Evolutionary conservation across 768 basidiomycete species (phyloP).

Genomic region (Chalciporus pseudorubinellus): DNA sequence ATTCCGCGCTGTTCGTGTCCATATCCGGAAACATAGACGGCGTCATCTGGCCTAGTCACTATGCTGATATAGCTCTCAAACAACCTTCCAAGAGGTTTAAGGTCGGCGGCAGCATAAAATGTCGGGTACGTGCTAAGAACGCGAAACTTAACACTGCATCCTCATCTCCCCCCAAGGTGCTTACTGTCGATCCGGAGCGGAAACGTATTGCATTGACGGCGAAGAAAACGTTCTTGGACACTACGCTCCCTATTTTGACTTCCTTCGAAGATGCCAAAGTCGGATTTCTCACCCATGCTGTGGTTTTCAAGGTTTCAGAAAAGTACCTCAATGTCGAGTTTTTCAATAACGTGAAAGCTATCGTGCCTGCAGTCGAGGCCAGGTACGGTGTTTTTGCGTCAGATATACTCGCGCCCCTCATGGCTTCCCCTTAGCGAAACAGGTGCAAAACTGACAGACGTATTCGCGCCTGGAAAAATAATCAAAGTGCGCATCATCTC

Average conservation of each 20-base stretch:
- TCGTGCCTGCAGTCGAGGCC: constrained; percentile 77
- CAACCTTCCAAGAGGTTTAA: constrained; percentile 93
- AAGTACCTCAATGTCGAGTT: constrained; percentile 85
- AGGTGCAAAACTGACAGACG: constrained; percentile 50
- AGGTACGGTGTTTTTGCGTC: constrained; percentile 50
- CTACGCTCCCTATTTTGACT: constrained; percentile 67
- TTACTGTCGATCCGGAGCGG: constrained; percentile 76
- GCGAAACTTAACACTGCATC: neutral
- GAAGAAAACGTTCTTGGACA: constrained; percentile 87
- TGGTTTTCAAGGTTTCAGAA: constrained; percentile 79
- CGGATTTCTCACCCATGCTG: constrained; percentile 75
- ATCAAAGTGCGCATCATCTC: constrained; percentile 79
- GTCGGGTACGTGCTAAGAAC: constrained; percentile 56
- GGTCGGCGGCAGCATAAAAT: constrained; percentile 76
- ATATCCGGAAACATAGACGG: constrained; percentile 88
- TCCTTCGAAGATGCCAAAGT: constrained; percentile 62
- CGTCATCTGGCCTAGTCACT: constrained; percentile 92
- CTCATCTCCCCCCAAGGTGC: constrained; percentile 50
- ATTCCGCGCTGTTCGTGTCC: constrained; percentile 79
- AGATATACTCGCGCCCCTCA: neutral
- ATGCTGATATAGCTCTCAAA: constrained; percentile 91
- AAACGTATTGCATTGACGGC: constrained; percentile 85
- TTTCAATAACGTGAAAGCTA: constrained; percentile 83
- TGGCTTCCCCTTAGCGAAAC: constrained; percentile 56
- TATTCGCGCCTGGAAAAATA: constrained; percentile 78